Percentiles rank a stretch among this genome's conserved stretches.
phyloP scores from a whole-genome alignment of 345 rosid species.

The Linum usitatissimum region DNA sequence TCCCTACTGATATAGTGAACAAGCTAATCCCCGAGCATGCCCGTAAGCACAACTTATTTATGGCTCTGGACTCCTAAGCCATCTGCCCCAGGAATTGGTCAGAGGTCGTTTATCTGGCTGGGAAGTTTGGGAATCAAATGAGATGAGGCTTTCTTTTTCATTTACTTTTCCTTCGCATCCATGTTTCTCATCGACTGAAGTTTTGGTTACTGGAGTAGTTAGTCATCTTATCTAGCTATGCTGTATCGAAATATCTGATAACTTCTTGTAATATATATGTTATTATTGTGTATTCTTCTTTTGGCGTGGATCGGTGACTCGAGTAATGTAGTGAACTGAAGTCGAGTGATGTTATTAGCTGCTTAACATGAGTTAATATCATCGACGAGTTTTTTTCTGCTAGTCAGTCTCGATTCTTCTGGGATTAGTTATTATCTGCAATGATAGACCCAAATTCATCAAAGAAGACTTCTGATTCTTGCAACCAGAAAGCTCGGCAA shows the following conservation, averaged over 20 bases:
- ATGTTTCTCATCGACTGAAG: neutral
- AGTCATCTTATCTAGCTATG: neutral
- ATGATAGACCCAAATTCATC: no score
- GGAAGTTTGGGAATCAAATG: neutral
- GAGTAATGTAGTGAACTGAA: neutral
- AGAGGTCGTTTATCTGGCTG: neutral
- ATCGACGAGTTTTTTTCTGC: no score
- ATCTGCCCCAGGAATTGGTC: neutral
- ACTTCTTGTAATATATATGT: neutral
- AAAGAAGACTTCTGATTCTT: no score
- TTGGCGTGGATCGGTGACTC: neutral
- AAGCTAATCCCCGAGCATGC: conserved; percentile 78
- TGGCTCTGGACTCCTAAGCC: conserved; percentile 57
- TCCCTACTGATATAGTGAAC: conserved; percentile 50
- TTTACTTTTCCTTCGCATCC: neutral
- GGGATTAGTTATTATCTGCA: no score
- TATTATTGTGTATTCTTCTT: neutral
- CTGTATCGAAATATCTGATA: neutral
- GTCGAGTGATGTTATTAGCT: neutral
- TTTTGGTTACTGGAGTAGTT: neutral
- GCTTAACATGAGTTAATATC: no score
- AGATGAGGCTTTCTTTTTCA: neutral
- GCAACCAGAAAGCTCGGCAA: no score
- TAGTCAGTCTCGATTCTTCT: no score
- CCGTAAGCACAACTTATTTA: conserved; percentile 82